These are phyloP conservation scores for Starmerella apicola DNA, from an alignment of 805 yeast species.

Conservation along the genomic window DNA sequence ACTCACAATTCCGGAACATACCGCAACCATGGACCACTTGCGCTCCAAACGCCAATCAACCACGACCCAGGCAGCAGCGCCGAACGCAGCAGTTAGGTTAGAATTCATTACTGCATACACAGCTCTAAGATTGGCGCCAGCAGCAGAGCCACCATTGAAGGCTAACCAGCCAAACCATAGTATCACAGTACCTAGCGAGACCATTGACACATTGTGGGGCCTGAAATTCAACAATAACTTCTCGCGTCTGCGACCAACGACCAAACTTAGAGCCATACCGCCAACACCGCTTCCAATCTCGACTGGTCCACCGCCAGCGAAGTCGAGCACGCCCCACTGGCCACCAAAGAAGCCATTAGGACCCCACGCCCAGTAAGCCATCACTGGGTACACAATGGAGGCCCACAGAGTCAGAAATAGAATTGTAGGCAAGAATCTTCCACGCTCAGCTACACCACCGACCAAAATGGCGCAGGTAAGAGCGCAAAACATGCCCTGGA, in stretches of 20 bases:
- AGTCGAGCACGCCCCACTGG: slow-evolving; percentile 84
- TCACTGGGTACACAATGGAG: slow-evolving; percentile 83
- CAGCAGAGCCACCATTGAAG: slow-evolving; percentile 84
- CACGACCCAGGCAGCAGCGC: slow-evolving; percentile 84
- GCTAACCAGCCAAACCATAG: slow-evolving; percentile 96
- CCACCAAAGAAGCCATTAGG: slow-evolving; percentile 79
- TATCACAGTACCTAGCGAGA: slow-evolving; percentile 74
- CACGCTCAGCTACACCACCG: slow-evolving; percentile 90
- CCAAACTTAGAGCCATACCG: slow-evolving; percentile 51
- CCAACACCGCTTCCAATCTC: slow-evolving; percentile 86
- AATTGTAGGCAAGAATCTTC: slow-evolving; percentile 73
- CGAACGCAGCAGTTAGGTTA: slow-evolving; percentile 77
- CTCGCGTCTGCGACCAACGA: slow-evolving; percentile 60
- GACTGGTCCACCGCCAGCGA: slow-evolving; percentile 97
- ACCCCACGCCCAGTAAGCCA: slow-evolving; percentile 95
- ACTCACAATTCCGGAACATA: slow-evolving; percentile 89
- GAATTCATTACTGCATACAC: slow-evolving; percentile 87
- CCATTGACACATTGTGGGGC: slow-evolving; percentile 88
- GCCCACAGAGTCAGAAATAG: slow-evolving; percentile 78
- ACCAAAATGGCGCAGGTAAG: slow-evolving; percentile 87
- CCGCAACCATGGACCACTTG: slow-evolving; percentile 89
- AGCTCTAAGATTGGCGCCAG: slow-evolving; percentile 70
- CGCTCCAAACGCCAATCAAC: slow-evolving; percentile 78
- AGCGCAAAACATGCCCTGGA: slow-evolving; percentile 82
- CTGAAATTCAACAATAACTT: slow-evolving; percentile 70